phyloP scores from a whole-genome alignment of 495 filamentous ascomycete genomes.

The Neurospora sp. region DNA sequence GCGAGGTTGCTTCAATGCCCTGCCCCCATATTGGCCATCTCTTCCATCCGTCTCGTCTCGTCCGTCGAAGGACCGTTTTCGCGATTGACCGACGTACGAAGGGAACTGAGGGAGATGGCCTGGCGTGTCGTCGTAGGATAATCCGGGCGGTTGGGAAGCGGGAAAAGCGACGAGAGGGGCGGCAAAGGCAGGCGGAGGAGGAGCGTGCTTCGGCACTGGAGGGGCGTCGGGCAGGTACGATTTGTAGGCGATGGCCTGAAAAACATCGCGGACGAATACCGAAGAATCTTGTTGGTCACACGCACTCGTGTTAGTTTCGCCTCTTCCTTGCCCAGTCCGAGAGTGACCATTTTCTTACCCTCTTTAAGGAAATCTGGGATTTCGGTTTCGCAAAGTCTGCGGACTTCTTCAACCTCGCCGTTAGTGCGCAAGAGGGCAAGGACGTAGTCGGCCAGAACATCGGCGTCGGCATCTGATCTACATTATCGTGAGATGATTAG shows the following conservation, averaged over 20 bases:
- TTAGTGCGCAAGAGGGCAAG: constrained; percentile 80
- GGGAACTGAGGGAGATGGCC: constrained; percentile 1
- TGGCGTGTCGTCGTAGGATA: constrained; percentile 18
- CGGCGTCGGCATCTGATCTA: constrained; percentile 88
- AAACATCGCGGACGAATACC: constrained; percentile 77
- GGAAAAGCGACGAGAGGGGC: constrained; percentile 9
- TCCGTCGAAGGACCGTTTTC: constrained; percentile 22
- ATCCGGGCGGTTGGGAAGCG: constrained; percentile 1
- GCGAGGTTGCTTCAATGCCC: constrained; percentile 64
- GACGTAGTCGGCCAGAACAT: constrained; percentile 93
- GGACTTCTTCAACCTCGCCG: constrained; percentile 61
- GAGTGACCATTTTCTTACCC: constrained; percentile 37
- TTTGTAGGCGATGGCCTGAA: constrained; percentile 57
- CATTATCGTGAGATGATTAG: constrained; percentile 3
- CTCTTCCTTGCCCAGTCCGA: neutral
- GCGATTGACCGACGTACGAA: constrained; percentile 8
- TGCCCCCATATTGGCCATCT: constrained; percentile 25
- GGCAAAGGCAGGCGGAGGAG: constrained; percentile 9
- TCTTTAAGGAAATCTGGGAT: constrained; percentile 84
- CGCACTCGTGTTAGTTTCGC: neutral
- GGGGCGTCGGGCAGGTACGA: constrained; percentile 48
- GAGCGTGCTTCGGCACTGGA: constrained; percentile 23
- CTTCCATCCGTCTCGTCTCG: constrained; percentile 28
- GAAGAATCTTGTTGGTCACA: constrained; percentile 46
- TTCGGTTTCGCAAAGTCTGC: constrained; percentile 62